Evolutionary conservation across 306 rosid genomes (phyloP).

Genomic region (Citrullus amarus): DNA sequence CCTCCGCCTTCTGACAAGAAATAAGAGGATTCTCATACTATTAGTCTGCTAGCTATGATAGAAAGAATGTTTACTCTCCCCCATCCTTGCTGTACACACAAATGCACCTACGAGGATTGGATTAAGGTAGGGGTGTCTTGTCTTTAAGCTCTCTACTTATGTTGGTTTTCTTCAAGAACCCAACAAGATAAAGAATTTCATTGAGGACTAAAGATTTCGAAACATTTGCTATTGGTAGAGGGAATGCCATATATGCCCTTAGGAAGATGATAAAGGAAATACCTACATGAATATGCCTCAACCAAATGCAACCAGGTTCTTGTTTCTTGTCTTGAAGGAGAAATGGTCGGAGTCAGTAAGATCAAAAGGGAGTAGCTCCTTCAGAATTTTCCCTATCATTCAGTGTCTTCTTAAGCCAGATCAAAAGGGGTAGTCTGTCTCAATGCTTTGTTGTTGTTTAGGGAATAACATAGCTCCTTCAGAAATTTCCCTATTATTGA

Average conservation of each 20-base stretch:
- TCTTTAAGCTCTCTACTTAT: not conserved
- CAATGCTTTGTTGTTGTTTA: not conserved
- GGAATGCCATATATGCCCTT: not conserved
- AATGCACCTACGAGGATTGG: not conserved
- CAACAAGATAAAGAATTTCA: not conserved
- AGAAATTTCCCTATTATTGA: no score
- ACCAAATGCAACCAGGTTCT: not conserved
- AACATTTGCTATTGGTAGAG: not conserved
- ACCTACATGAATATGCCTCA: not conserved
- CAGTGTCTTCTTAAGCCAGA: not conserved
- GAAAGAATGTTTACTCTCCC: not conserved
- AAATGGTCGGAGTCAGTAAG: not conserved
- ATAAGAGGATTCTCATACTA: not conserved
- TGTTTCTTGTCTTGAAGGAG: not conserved
- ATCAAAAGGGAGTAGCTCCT: not conserved
- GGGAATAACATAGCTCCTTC: no score
- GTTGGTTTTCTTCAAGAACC: not conserved
- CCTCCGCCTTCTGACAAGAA: no score
- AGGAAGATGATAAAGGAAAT: not conserved
- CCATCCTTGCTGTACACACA: not conserved
- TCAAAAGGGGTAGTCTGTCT: not conserved
- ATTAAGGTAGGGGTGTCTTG: not conserved
- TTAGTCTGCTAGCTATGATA: not conserved
- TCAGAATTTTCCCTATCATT: not conserved
- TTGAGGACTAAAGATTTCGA: not conserved